A percentile compares a stretch with the other conserved stretches of the same genome.
Evolutionary conservation across 768 basidiomycete genomes (phyloP).

Genomic region (Neoboletus magnificus): DNA sequence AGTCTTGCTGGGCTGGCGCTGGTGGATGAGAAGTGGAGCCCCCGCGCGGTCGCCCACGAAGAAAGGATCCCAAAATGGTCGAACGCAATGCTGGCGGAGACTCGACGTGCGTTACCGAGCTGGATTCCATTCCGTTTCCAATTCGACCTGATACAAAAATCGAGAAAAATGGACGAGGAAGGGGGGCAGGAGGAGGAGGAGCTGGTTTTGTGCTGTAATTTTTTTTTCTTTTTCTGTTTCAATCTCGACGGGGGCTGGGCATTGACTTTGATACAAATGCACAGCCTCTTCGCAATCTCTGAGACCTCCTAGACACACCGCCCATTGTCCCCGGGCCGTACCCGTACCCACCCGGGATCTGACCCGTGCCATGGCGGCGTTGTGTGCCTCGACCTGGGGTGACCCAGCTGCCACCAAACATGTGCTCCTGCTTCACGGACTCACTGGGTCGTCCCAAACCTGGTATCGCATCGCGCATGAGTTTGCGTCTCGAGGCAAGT

Average conservation of each 20-base stretch:
- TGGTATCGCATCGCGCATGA: slow-evolving; percentile 11
- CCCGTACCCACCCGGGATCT: too few species aligned
- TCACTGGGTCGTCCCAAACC: slow-evolving; percentile 8
- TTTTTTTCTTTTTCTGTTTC: slow-evolving; percentile 11
- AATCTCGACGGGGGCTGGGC: slow-evolving; percentile 15
- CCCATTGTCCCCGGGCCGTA: too few species aligned
- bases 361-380: background rate
- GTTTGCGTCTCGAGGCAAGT: slow-evolving; percentile 5
- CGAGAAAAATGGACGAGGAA: background rate
- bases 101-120: slow-evolving; percentile 17
- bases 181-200: background rate
- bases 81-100: slow-evolving; percentile 39
- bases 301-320: too few species aligned
- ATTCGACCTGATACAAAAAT: background rate
- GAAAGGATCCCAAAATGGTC: slow-evolving; percentile 70
- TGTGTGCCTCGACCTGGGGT: slow-evolving; percentile 16
- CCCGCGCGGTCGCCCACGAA: slow-evolving; percentile 67
- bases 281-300: slow-evolving; percentile 2
- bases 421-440: slow-evolving; percentile 21
- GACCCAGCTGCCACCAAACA: slow-evolving; percentile 13
- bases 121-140: slow-evolving; percentile 10
- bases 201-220: background rate
- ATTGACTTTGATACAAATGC: slow-evolving; percentile 4
- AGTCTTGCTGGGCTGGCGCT: slow-evolving; percentile 24
- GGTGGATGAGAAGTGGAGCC: slow-evolving; percentile 54